phyloP scores from a whole-genome alignment of 2,329 filamentous ascomycete genomes.

The Hypomyces rosellus region DNA sequence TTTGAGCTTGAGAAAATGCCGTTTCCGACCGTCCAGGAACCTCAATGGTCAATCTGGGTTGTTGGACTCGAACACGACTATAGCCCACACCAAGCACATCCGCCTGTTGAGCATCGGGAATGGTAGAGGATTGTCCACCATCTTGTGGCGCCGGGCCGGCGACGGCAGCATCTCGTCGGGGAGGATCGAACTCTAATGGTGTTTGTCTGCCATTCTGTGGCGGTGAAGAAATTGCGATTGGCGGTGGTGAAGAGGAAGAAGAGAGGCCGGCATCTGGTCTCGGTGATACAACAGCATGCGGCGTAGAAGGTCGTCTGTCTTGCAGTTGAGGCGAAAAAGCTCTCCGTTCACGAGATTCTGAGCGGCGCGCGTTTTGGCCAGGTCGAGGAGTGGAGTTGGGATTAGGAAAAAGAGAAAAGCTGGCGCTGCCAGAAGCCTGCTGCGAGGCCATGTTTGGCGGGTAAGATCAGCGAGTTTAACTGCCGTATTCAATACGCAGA shows the following conservation, averaged over 20 bases:
- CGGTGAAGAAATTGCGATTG: constrained; percentile 17
- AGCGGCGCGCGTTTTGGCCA: constrained; percentile 28
- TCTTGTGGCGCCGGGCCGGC: constrained; percentile 13
- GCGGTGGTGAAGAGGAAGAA: constrained; percentile 17
- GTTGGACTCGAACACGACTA: constrained; percentile 25
- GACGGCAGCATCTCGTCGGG: constrained; percentile 15
- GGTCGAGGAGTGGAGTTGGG: constrained; percentile 29
- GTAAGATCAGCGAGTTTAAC: not conserved
- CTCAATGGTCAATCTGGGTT: constrained; percentile 36
- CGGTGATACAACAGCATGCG: constrained; percentile 14
- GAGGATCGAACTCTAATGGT: constrained; percentile 28
- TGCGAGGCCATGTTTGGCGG: constrained; percentile 31
- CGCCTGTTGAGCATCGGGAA: constrained; percentile 10
- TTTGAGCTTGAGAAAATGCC: constrained; percentile 45
- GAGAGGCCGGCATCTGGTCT: constrained; percentile 6
- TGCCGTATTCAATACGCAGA: constrained; percentile 16
- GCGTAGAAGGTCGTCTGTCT: constrained; percentile 22
- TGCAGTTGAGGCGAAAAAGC: constrained; percentile 32
- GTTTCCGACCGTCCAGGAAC: constrained; percentile 42
- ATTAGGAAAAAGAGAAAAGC: constrained; percentile 54
- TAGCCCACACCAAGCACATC: not conserved
- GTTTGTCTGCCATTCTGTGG: constrained; percentile 28
- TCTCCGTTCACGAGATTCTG: constrained; percentile 31
- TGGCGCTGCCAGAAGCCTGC: constrained; percentile 33
- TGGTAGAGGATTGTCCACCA: constrained; percentile 1